A percentile compares a stretch with the other conserved stretches of the same genome.
Conservation (phyloP, 2,329 filamentous ascomycete genomes). For the Exophiala calicioides region DNA sequence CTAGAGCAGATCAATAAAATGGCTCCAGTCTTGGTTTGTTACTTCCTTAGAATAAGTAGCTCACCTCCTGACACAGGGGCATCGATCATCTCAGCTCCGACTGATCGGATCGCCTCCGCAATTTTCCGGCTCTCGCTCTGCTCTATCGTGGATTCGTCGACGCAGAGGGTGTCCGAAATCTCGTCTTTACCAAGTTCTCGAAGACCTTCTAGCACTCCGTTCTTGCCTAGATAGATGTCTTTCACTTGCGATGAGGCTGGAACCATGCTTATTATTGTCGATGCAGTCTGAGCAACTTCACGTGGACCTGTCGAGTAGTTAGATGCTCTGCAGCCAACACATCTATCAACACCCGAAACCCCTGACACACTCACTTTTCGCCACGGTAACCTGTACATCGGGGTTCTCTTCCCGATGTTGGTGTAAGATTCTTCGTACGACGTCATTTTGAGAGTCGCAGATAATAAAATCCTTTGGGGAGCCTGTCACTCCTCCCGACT, state of each 20-base stretch:
- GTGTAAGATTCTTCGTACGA: too few species aligned
- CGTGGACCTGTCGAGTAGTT: too few species aligned
- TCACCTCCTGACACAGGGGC: slow-evolving; percentile 5
- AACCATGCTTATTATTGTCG: slow-evolving; percentile 6
- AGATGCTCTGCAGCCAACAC: too few species aligned
- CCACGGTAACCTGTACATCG: too few species aligned
- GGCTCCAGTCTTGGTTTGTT: background rate
- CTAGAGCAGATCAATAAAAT: background rate
- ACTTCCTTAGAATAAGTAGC: background rate
- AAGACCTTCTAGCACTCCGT: slow-evolving; percentile 3
- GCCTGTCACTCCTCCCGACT: too few species aligned
- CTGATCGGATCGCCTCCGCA: slow-evolving; percentile 6
- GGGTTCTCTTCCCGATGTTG: too few species aligned
- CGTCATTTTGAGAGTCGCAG: too few species aligned
- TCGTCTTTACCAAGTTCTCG: slow-evolving; percentile 1
- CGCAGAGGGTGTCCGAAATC: slow-evolving; percentile 4
- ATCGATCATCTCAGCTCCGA: slow-evolving; percentile 10
- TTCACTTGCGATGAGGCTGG: slow-evolving; percentile 4
- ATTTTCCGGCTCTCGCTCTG: slow-evolving; percentile 6
- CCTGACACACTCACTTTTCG: too few species aligned
- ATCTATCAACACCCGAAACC: too few species aligned
- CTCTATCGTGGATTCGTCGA: slow-evolving; percentile 10
- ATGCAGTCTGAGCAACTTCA: slow-evolving; percentile 2
- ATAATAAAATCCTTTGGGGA: too few species aligned
- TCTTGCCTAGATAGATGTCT: slow-evolving; percentile 7